phyloP scores from a whole-genome alignment of 73 alveolate genomes.

The Halteria grandinella region DNA sequence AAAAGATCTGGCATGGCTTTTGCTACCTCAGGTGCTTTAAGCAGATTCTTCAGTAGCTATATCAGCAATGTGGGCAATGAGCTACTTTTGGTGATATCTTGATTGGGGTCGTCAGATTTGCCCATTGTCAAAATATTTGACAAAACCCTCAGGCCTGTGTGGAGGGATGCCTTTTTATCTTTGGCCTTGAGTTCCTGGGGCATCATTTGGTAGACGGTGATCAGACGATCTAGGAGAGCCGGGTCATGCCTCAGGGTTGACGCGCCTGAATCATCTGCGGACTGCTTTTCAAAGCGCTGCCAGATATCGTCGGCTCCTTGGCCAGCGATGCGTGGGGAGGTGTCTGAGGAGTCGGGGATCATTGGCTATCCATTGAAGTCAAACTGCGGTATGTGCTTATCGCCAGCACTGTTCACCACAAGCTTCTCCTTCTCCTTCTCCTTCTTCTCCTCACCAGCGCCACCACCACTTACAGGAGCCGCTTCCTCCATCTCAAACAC shows the following conservation, averaged over 20 bases:
- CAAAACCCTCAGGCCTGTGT: constrained; percentile 79
- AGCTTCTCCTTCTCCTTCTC: constrained; percentile 28
- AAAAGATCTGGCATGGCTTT: no score
- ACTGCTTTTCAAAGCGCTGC: constrained; percentile 79
- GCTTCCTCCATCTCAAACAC: constrained; percentile 47
- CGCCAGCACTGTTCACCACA: constrained; percentile 1
- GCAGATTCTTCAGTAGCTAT: constrained; percentile 55
- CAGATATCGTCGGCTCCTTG: constrained; percentile 95
- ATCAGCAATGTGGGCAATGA: constrained; percentile 74
- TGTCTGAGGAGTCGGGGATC: constrained; percentile 48
- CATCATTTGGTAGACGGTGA: constrained; percentile 74
- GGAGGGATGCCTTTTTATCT: constrained; percentile 78
- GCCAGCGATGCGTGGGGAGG: constrained; percentile 69
- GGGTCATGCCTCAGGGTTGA: constrained; percentile 93
- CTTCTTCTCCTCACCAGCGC: background rate
- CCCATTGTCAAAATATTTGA: constrained; percentile 87
- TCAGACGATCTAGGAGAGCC: constrained; percentile 80
- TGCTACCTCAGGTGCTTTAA: constrained; percentile 41
- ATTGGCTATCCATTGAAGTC: constrained; percentile 45
- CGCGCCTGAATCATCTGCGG: constrained; percentile 94
- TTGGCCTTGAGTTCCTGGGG: constrained; percentile 77
- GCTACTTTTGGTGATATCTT: constrained; percentile 91
- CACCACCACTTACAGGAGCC: background rate
- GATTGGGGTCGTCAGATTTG: constrained; percentile 84
- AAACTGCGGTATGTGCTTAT: constrained; percentile 48